Evolutionary conservation across 2,329 filamentous ascomycete species (phyloP).

Genomic region (Alternaria brassicicola): DNA sequence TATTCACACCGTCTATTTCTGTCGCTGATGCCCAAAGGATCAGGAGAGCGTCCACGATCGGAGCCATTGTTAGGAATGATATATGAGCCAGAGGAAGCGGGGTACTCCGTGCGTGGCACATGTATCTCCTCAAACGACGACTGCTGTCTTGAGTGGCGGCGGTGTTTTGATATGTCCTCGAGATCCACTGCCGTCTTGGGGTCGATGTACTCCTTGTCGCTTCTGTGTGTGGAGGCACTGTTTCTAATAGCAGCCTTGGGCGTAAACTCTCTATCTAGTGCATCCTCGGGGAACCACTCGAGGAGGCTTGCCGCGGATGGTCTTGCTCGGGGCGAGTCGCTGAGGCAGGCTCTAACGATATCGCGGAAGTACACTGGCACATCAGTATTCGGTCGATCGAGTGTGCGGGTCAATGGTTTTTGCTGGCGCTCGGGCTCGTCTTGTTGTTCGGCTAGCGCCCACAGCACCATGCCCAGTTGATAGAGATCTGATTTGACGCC

Average conservation of each 20-base stretch:
- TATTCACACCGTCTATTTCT: slow-evolving; percentile 44
- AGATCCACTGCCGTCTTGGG: slow-evolving; percentile 52
- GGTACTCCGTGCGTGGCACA: slow-evolving; percentile 52
- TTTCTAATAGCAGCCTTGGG: slow-evolving; percentile 31
- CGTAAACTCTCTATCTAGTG: slow-evolving; percentile 17
- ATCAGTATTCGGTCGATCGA: slow-evolving; percentile 44
- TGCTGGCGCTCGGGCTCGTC: slow-evolving; percentile 86
- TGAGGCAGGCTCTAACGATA: slow-evolving; percentile 78
- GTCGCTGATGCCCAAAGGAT: slow-evolving; percentile 22
- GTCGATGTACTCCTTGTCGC: slow-evolving; percentile 57
- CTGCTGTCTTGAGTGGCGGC: slow-evolving; percentile 31
- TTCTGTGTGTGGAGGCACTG: slow-evolving; percentile 50
- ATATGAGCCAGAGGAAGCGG: slow-evolving; percentile 54
- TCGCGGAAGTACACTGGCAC: slow-evolving; percentile 81
- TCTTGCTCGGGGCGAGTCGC: slow-evolving; percentile 72
- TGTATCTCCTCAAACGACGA: slow-evolving; percentile 43
- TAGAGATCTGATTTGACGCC: slow-evolving; percentile 97
- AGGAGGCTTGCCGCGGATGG: slow-evolving; percentile 76
- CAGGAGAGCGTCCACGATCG: slow-evolving; percentile 36
- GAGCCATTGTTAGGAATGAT: slow-evolving; percentile 40
- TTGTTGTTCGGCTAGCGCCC: slow-evolving; percentile 84
- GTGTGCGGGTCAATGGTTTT: slow-evolving; percentile 63
- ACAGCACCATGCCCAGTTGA: slow-evolving; percentile 96
- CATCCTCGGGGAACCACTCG: slow-evolving; percentile 37
- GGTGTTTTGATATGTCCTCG: slow-evolving; percentile 50